Evolutionary conservation across 2,329 filamentous ascomycete species (phyloP).

Genomic region (Penicillium sp.): DNA sequence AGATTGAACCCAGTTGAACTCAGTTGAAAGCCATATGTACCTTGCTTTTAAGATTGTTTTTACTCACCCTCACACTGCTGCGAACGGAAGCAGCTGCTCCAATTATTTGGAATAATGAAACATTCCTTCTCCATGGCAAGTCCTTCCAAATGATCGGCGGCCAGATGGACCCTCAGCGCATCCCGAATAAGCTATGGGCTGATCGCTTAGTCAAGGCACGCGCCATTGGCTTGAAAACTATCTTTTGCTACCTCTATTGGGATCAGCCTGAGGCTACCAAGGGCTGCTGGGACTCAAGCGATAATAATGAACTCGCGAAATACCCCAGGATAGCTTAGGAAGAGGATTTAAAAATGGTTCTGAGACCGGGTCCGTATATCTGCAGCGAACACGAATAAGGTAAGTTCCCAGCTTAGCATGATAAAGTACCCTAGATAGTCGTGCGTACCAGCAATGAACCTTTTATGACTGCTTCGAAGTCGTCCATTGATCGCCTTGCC

Average conservation of each 20-base stretch:
- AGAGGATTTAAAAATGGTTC: constrained; percentile 46
- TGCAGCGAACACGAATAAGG: constrained; percentile 53
- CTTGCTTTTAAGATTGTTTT: not conserved
- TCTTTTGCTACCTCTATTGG: constrained; percentile 55
- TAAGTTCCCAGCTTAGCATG: constrained; percentile 49
- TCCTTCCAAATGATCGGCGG: constrained; percentile 14
- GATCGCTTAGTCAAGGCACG: constrained; percentile 46
- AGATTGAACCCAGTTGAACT: not conserved
- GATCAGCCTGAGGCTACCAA: constrained; percentile 46
- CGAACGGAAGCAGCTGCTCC: constrained; percentile 1
- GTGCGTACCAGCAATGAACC: constrained; percentile 44
- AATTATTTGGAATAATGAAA: constrained; percentile 9
- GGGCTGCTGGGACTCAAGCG: constrained; percentile 40
- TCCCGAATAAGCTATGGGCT: constrained; percentile 49
- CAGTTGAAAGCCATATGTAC: not conserved
- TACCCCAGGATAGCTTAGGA: constrained; percentile 51
- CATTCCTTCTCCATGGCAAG: constrained; percentile 12
- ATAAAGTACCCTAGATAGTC: constrained; percentile 40
- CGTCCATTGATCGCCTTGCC: constrained; percentile 43
- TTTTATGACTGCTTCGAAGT: constrained; percentile 39
- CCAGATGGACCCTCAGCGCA: constrained; percentile 39
- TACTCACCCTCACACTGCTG: not conserved
- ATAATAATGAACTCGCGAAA: constrained; percentile 48
- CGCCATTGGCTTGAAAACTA: constrained; percentile 52
- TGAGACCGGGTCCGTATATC: constrained; percentile 51